Evolutionary conservation across 495 filamentous ascomycete genomes (phyloP).

Genomic region (Xylaria castorea): DNA sequence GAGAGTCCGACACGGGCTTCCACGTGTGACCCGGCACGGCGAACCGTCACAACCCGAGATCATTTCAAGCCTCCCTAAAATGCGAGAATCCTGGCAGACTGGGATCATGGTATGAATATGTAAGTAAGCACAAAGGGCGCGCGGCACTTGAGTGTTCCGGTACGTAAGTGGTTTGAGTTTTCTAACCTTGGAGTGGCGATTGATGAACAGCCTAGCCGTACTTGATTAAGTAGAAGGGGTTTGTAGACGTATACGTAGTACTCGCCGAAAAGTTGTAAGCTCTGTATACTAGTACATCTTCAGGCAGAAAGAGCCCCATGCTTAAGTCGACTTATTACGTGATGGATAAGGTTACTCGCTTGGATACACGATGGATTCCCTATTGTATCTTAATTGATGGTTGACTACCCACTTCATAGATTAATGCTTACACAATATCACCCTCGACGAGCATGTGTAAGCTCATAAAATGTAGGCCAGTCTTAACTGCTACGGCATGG

Average conservation of each 20-base stretch:
- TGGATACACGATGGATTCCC: background rate
- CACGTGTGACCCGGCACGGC: background rate
- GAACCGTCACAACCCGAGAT: background rate
- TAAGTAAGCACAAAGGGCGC: background rate
- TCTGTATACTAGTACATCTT: background rate
- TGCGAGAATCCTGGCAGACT: background rate
- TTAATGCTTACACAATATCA: no score
- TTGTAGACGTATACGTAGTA: background rate
- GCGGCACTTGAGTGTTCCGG: background rate
- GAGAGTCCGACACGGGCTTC: background rate
- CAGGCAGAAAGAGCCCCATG: background rate
- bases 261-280: background rate
- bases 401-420: background rate
- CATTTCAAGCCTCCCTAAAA: background rate
- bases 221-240: background rate
- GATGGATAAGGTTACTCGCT: background rate
- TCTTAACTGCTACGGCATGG: no score
- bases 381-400: background rate
- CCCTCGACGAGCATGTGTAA: no score
- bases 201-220: background rate
- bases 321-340: background rate
- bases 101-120: background rate
- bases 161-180: background rate
- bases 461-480: no score
- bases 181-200: background rate